Conservation (phyloP, 495 filamentous ascomycete species). For the Aspergillus hancockii region DNA sequence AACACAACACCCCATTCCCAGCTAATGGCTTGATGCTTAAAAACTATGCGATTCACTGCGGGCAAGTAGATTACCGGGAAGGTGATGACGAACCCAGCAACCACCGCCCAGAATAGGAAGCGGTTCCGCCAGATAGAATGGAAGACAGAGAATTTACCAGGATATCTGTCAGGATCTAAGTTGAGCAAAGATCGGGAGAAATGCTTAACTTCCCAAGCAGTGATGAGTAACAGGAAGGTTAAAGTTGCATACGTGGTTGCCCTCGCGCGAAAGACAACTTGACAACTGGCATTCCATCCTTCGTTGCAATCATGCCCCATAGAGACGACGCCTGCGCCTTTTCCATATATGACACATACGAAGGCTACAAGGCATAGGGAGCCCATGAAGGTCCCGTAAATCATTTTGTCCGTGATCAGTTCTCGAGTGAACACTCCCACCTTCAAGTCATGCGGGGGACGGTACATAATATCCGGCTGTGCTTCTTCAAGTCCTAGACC, state of each 20-base stretch:
- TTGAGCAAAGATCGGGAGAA: conserved; percentile 70
- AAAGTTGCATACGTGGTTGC: conserved; percentile 76
- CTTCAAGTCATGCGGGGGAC: conserved; percentile 66
- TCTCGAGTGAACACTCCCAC: conserved; percentile 71
- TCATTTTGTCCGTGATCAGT: conserved; percentile 70
- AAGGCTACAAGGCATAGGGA: conserved; percentile 67
- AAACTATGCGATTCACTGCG: conserved; percentile 64
- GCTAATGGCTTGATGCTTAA: conserved; percentile 71
- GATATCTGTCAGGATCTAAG: conserved; percentile 52
- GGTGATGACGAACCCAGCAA: conserved; percentile 64
- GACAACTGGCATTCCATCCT: conserved; percentile 53
- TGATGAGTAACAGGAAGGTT: conserved; percentile 71
- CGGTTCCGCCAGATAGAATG: conserved; percentile 67
- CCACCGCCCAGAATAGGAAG: conserved; percentile 74
- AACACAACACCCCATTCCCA: conserved; percentile 73
- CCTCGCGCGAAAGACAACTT: conserved; percentile 70
- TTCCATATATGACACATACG: conserved; percentile 67
- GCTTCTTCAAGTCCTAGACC: conserved; percentile 73
- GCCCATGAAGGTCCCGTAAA: conserved; percentile 72
- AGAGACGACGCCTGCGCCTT: conserved; percentile 54
- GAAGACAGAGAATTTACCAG: conserved; percentile 55
- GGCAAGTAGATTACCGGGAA: conserved; percentile 78
- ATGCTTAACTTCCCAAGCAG: conserved; percentile 75
- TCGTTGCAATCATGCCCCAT: conserved; percentile 70
- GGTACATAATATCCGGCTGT: conserved; percentile 66